Evolutionary conservation across 306 rosid genomes (phyloP), one percentile per base, ranked within the genome.

Genomic region (Sindora glabra): DNA sequence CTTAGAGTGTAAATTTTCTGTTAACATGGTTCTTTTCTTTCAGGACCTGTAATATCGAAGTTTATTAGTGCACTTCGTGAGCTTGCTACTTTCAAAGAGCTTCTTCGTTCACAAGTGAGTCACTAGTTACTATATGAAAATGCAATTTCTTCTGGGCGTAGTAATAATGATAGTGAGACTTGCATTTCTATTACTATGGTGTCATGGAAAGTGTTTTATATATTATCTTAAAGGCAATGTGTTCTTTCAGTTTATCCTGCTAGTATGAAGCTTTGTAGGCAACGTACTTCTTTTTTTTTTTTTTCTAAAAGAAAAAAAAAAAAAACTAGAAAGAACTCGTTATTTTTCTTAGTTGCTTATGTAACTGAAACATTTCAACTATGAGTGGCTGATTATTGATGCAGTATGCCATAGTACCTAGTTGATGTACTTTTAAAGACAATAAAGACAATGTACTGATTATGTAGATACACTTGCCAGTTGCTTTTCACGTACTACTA

Each of bases 41-140:
- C 86, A 92, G 99, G 99, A 67, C 99, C 99, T 10, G 96, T 92
- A 37, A 71, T 89, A 72, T 81, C 96, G 66, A 92, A 82, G 76
- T 92, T 89, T 48, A 77, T 84, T 67, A 52, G 69, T 16, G 67
- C 90, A 70, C 65, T 89, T 70, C 95, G 70, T 37, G 99, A 92
- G 71, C 86, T 92, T 64, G 95, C 95, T 77, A 72, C 90, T 33
- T 84, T 83, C 76, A 92, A 92, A 77, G 99, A 92, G 77, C 94
- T 83, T 80, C 94, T 92, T 62, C 95, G 95, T 59, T 79, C 96
- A 65, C 99, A 92, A 83, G 99, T 88, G 65, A 78, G 86, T 75
- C 60, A 63, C 42, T 22, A 78, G 86, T 75, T 59, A 63, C 42
- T 22, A 18, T 50, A 67, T 62, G 65, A 17, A 10, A 44, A 45